These are phyloP conservation scores for Lathyrus tuberosus DNA, from an alignment of 306 rosid species.

Conservation along the genomic window DNA sequence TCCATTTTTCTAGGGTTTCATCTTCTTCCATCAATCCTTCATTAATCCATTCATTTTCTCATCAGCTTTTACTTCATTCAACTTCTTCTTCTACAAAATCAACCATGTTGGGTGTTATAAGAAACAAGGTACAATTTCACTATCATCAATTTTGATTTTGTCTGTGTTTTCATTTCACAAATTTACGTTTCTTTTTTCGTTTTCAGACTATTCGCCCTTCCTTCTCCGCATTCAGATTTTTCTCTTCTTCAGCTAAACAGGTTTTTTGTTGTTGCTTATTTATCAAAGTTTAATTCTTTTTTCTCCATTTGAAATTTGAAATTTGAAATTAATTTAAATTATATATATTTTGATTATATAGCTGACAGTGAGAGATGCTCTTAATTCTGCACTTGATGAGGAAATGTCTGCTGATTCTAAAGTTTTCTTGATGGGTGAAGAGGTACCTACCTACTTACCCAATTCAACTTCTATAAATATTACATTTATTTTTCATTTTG, in stretches of 20 bases:
- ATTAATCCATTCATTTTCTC: too few species aligned
- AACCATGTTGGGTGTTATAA: too few species aligned
- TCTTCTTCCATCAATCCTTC: too few species aligned
- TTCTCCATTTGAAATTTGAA: constrained; percentile 17
- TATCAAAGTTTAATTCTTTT: background rate
- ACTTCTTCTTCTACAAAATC: too few species aligned
- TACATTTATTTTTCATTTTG: background rate
- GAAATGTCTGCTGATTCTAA: constrained; percentile 98
- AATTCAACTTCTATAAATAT: background rate
- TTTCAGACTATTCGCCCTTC: constrained; percentile 66
- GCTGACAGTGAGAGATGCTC: constrained; percentile 89
- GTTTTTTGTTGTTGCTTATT: constrained; percentile 40
- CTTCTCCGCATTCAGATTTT: constrained; percentile 59
- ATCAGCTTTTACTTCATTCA: too few species aligned
- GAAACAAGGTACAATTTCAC: too few species aligned
- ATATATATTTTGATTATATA: constrained; percentile 27
- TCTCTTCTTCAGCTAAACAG: constrained; percentile 74
- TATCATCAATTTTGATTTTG: too few species aligned
- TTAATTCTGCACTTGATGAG: constrained; percentile 94
- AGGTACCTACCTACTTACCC: constrained; percentile 66
- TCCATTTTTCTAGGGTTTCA: too few species aligned
- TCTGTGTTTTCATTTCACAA: background rate
- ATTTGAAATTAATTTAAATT: background rate
- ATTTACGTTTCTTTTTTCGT: background rate
- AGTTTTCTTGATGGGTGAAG: constrained; percentile 99